These are phyloP conservation scores for Nepenthes gracilis DNA, from an alignment of 148 eudicot species.

Conservation along the genomic window DNA sequence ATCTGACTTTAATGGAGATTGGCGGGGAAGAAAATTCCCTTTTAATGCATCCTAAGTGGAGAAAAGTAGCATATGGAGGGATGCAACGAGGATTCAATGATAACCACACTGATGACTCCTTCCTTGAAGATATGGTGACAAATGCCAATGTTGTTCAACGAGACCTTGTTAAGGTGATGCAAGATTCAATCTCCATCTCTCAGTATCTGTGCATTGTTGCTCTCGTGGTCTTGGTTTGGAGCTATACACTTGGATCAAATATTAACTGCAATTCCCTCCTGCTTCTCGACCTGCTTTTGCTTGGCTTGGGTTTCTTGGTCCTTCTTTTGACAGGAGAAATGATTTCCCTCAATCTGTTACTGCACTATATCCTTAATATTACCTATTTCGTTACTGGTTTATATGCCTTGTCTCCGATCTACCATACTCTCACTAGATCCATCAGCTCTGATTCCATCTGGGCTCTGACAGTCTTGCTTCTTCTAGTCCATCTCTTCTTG, in stretches of 20 bases:
- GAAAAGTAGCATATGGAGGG: conserved; percentile 95
- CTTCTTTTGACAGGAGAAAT: conserved; percentile 58
- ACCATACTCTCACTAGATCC: conserved; percentile 85
- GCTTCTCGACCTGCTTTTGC: conserved; percentile 57
- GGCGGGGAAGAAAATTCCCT: conserved; percentile 8
- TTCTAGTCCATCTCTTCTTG: conserved; percentile 76
- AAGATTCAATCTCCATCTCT: conserved; percentile 77
- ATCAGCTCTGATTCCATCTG: conserved; percentile 86
- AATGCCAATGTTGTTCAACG: conserved; percentile 85
- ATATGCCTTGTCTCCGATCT: conserved; percentile 76
- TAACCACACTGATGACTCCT: conserved; percentile 83
- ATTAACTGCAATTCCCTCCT: conserved; percentile 52
- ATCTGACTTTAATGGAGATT: conserved; percentile 16
- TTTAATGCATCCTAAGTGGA: conserved; percentile 45
- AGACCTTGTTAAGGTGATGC: conserved; percentile 62
- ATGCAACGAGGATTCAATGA: conserved; percentile 95
- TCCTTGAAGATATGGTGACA: conserved; percentile 88
- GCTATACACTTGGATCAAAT: conserved; percentile 55
- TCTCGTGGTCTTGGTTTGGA: conserved; percentile 84
- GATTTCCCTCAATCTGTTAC: conserved; percentile 37
- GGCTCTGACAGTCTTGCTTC: conserved; percentile 63
- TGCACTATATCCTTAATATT: conserved; percentile 46
- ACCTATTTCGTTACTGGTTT: conserved; percentile 70
- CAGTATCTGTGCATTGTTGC: conserved; percentile 86
- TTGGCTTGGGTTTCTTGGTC: conserved; percentile 60